These are phyloP conservation scores for Megacollybia marginata DNA, from an alignment of 768 basidiomycete species.

Conservation along the genomic window DNA sequence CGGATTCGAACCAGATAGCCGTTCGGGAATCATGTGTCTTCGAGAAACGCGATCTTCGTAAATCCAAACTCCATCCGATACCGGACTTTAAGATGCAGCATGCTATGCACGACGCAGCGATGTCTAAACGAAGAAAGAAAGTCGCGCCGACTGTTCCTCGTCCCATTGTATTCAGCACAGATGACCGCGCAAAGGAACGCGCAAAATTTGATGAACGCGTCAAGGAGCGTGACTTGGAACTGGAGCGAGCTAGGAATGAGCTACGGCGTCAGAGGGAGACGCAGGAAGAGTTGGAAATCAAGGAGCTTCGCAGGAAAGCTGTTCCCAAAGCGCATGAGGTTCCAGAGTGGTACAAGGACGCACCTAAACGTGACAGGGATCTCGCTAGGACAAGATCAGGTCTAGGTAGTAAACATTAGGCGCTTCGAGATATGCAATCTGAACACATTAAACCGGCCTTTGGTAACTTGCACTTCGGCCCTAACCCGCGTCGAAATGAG, in stretches of 20 bases:
- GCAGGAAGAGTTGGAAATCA: conserved; percentile 54
- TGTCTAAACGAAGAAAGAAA: conserved; percentile 38
- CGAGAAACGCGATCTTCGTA: conserved; percentile 13
- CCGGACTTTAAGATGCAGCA: conserved; percentile 53
- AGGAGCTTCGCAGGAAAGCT: conserved; percentile 53
- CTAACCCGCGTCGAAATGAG: neutral
- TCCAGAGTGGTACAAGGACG: conserved; percentile 68
- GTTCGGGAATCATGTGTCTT: conserved; percentile 33
- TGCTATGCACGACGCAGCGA: conserved; percentile 36
- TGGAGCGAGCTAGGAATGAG: conserved; percentile 39
- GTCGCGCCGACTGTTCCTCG: conserved; percentile 40
- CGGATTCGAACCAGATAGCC: conserved; percentile 25
- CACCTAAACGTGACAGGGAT: neutral
- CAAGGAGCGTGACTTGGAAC: conserved; percentile 48
- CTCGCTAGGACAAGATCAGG: neutral
- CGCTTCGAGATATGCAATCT: neutral
- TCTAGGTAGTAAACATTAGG: neutral
- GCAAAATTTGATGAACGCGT: conserved; percentile 56
- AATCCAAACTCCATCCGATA: conserved; percentile 22
- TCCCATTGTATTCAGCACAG: conserved; percentile 43
- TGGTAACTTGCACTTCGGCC: neutral
- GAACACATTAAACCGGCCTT: neutral
- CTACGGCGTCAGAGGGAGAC: conserved; percentile 37
- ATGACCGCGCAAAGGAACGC: conserved; percentile 51
- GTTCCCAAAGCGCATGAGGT: conserved; percentile 65